Base-by-base conservation (phyloP, 352 stramenopile species). In the Pelagophyceae sp. region DNA sequence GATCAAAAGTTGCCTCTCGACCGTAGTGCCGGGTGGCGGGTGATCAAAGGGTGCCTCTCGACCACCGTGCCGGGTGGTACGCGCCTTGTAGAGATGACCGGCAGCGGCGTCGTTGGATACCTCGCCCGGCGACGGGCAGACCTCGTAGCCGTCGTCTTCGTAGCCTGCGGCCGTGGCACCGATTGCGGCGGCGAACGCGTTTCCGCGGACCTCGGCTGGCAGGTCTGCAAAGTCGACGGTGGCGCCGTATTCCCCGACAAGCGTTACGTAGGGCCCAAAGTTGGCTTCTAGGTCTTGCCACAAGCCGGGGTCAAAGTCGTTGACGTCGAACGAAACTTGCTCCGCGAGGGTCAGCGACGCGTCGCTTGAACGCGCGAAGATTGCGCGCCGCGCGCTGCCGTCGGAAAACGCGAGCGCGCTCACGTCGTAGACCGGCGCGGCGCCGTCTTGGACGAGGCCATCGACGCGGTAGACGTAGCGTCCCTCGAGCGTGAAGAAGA, bases 81-180 rank as follows among this genome's bases (percentile, higher is more conserved):
- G n/a, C n/a, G n/a, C n/a, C 11, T 37, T 11, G 72, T 76, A 76
- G 6, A 6, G 11, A 37, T 61, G 19, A 17, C 76, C 76, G 19
- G 69, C 32, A 25, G n/a, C 1, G 31, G 78, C 74, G 78, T 80
- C 64, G 25, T 70, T 77, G 0, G 74, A 61, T 0, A 80, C 75
- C 69, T 81, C 78, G 38, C 69, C 78, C 38, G 78, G 78, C 17
- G 64, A 78, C 19, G 75, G 75, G 76, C 78, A 81, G 23, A 67
- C n/a, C 61, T 79, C 78, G n/a, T 78, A 81, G 32, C 27, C 54
- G 31, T 80, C 76, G 77, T 50, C 75, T 6, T 38, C 20, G 3
- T 20, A 71, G 54, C 54, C 54, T 15, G 6, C 54, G 54, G 15
- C 15, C 15, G 54, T 27, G 23, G 77, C 35, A 23, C 38, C 72